These are phyloP conservation scores for Suhomyces pyralidae DNA, from an alignment of 805 yeast species.

Conservation along the genomic window DNA sequence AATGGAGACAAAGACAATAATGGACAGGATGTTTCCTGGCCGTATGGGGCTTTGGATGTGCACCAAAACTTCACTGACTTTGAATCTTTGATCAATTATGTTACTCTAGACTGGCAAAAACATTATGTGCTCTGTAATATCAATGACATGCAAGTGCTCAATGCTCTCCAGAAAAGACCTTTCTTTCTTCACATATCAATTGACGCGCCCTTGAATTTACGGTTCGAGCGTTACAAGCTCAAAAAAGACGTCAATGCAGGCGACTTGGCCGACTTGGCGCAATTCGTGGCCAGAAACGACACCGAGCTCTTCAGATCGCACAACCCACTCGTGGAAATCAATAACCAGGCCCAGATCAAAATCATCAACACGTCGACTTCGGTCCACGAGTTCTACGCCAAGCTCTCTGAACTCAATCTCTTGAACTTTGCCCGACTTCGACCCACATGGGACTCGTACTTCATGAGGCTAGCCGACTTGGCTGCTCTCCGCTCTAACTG, in stretches of 20 bases:
- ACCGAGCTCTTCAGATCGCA: conserved; percentile 41
- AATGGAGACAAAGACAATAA: background rate
- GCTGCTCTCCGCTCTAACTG: conserved; percentile 94
- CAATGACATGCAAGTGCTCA: conserved; percentile 39
- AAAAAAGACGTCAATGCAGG: conserved; percentile 7
- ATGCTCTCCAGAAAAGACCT: conserved; percentile 62
- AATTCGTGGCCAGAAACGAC: conserved; percentile 36
- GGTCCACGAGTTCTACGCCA: conserved; percentile 31
- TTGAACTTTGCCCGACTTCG: conserved; percentile 53
- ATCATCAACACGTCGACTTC: conserved; percentile 39
- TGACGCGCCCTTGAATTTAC: conserved; percentile 62
- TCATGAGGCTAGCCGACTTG: conserved; percentile 88
- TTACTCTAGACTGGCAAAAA: conserved; percentile 63
- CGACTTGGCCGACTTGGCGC: conserved; percentile 18
- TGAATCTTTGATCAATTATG: conserved; percentile 52
- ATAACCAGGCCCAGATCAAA: conserved; percentile 52
- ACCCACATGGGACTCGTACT: conserved; percentile 96
- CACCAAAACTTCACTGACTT: conserved; percentile 33
- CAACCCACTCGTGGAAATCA: conserved; percentile 54
- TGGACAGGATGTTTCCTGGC: background rate
- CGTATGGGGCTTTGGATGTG: conserved; percentile 4
- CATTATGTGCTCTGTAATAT: conserved; percentile 60
- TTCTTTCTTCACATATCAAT: conserved; percentile 77
- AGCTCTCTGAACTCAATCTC: conserved; percentile 39
- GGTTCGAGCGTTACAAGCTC: conserved; percentile 38